Evolutionary conservation across 2,329 filamentous ascomycete genomes (phyloP), one percentile per base, ranked within the genome.

Genomic region (Fusarium buharicum): DNA sequence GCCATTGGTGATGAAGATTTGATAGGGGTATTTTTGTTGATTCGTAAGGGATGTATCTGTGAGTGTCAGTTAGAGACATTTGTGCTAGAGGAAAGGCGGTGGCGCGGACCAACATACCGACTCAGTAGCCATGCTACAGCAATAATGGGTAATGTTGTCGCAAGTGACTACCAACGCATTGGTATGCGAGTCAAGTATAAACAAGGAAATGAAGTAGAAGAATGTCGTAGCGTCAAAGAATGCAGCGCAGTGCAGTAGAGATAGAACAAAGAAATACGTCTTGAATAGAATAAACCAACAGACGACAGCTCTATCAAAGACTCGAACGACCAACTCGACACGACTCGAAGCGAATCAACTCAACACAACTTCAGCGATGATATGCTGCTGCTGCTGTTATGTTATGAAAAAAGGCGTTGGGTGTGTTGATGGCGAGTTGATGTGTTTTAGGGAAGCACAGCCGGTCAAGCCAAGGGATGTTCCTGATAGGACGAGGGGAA

Each of bases 41-140:
- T 92, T 78, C 90, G 89, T 79, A 94, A 79, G 72, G 91, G 91
- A 77, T 90, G 87, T 70, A 92, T 87, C 88, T 92, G 74, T 49
- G 43, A 31, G 38, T 46, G 40, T 40, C 41, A 39, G 67, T 70
- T 45, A 71, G 68, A 70, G 63, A 68, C 50, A 66, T 52, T 51
- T 52, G 55, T 37, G 48, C 61, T 30, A 58, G 54, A 39, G 54
- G 64, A 28, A 58, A 47, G 46, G 50, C 27, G 43, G 55, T 51
- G 40, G 61, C 53, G 50, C 57, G 55, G 59, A 56, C 48, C 51
- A 59, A 59, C 75, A 73, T 77, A 77, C 75, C 74, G 74, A 70
- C 70, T 77, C 74, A 54, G 75, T 73, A 65, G 73, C 73, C 75
- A 77, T 77, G 66, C 61, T 72, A 70, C 62, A 65, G 55, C 59